Evolutionary conservation across 257 asterid genomes (phyloP), one percentile per base, ranked within the genome.

Genomic region (Gentiana straminea): DNA sequence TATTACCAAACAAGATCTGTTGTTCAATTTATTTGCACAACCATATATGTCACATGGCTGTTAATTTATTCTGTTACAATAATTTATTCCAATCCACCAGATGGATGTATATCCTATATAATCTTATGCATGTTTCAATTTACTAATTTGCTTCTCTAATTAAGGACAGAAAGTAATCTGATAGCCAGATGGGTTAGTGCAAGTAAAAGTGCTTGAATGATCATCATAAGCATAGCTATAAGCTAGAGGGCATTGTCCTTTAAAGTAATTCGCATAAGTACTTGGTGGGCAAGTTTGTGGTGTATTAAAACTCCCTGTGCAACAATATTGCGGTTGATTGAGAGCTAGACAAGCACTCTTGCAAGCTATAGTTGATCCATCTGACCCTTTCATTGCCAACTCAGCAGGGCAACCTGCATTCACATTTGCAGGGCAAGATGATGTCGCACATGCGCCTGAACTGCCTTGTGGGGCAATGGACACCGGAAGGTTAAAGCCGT

Each of bases 401-500:
- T 79, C 91, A 65, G 2, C 2, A 5, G 91, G 86, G 58, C 91
- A 84, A 1, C 38, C 55, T 43, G 45, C 68, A 35, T 75, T 79
- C 55, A 84, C 55, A 63, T 80, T 81, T 8, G 63, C 59, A 57
- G 71, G 72, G 58, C 89, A 84, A 1, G 72, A 77, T 0, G 79
- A 70, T 49, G 73, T 57, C 60, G 54, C 61, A 70, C 94, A 84
- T 34, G 71, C 66, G 2, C 86, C 82, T 35, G 71, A 64, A 1
- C 86, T 81, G 10, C 15, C 3, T 2, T 75, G 69, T 6, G 94
- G 74, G 41, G 75, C 67, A 37, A 76, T 71, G 0, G 79, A 70
- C 33, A 82, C 3, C 9, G 78, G 86, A 57, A 85, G 71, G 33
- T 82, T 85, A 82, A 79, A 85, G 5, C 92, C 92, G 60, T 84